Evolutionary conservation across 1,284 basidiomycete species (phyloP).

Genomic region (Kalmanozyma brasiliensis): DNA sequence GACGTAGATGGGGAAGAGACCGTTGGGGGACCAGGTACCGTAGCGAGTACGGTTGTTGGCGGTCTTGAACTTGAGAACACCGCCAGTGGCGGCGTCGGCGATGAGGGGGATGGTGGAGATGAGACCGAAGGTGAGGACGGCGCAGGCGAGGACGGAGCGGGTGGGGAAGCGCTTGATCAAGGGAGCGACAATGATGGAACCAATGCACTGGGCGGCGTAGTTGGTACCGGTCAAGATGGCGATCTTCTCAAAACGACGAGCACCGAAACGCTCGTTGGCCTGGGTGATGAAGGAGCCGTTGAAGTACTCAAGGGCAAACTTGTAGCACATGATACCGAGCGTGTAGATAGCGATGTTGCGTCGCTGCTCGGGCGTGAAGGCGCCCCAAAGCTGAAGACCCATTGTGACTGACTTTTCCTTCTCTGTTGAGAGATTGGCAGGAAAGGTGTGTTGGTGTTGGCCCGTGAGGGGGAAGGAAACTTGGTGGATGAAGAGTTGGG

Average conservation of each 20-base stretch:
- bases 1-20: slow-evolving; percentile 65
- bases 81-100: slow-evolving; percentile 67
- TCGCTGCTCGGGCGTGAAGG: slow-evolving; percentile 55
- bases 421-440: no score
- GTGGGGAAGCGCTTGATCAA: slow-evolving; percentile 68
- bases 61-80: slow-evolving; percentile 55
- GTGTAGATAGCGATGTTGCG: slow-evolving; percentile 60
- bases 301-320: slow-evolving; percentile 50
- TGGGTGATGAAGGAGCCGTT: slow-evolving; percentile 63
- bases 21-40: slow-evolving; percentile 66
- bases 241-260: slow-evolving; percentile 58
- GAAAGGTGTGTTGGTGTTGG: neutral
- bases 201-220: slow-evolving; percentile 64
- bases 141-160: slow-evolving; percentile 64
- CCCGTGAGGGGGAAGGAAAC: neutral
- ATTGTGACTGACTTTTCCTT: slow-evolving; percentile 9
- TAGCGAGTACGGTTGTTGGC: slow-evolving; percentile 63
- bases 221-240: slow-evolving; percentile 64
- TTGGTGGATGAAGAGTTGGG: neutral
- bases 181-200: slow-evolving; percentile 65
- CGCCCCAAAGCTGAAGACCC: slow-evolving; percentile 24
- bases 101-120: slow-evolving; percentile 67
- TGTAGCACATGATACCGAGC: slow-evolving; percentile 63
- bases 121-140: slow-evolving; percentile 66
- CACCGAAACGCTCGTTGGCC: slow-evolving; percentile 61